phyloP scores from a whole-genome alignment of 2,329 filamentous ascomycete genomes.

The Aspergillus fumigatus region DNA sequence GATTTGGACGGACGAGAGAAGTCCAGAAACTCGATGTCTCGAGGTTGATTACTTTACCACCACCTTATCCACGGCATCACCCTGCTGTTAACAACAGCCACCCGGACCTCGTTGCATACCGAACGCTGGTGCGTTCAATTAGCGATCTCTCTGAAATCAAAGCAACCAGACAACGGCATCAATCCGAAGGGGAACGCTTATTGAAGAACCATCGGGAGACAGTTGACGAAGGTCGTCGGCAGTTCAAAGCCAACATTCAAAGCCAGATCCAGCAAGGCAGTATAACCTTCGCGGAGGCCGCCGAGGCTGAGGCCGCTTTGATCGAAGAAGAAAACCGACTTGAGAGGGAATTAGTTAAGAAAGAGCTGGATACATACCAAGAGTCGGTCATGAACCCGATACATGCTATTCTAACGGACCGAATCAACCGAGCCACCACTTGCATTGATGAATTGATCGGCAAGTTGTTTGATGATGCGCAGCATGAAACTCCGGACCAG shows the following conservation, averaged over 20 bases:
- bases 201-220: constrained; percentile 50
- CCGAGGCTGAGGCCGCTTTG: constrained; percentile 72
- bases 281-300: constrained; percentile 78
- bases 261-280: constrained; percentile 71
- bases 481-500: constrained; percentile 67
- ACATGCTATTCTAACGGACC: constrained; percentile 71
- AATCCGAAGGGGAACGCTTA: constrained; percentile 49
- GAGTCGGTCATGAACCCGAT: constrained; percentile 76
- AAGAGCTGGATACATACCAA: constrained; percentile 81
- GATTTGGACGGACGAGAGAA: constrained; percentile 28
- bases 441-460: constrained; percentile 73
- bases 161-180: constrained; percentile 55
- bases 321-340: constrained; percentile 64
- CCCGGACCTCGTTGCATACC: constrained; percentile 75
- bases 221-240: constrained; percentile 57
- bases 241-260: constrained; percentile 71
- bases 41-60: constrained; percentile 84
- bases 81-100: constrained; percentile 96
- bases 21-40: constrained; percentile 73
- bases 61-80: constrained; percentile 89
- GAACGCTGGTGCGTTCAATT: constrained; percentile 67
- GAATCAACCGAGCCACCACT: constrained; percentile 67
- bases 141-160: constrained; percentile 70
- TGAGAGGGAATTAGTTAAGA: constrained; percentile 69
- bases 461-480: constrained; percentile 68